Evolutionary conservation across 371 early-diverging fungal genomes (phyloP).

Genomic region (Synchytrium microbalum): DNA sequence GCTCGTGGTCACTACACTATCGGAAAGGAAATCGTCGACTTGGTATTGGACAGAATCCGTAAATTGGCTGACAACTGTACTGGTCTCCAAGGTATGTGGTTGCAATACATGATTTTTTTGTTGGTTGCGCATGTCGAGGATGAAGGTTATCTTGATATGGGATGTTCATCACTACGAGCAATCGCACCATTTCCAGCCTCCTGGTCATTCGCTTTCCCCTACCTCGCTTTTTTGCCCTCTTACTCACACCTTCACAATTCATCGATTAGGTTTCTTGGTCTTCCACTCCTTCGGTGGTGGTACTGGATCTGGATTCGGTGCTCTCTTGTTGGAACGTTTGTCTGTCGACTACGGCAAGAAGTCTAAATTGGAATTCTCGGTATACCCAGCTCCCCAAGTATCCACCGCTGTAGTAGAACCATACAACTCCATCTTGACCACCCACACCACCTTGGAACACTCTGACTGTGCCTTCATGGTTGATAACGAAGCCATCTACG

Average conservation of each 20-base stretch:
- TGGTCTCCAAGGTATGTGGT: slow-evolving; percentile 76
- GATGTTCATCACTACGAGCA: slow-evolving; percentile 34
- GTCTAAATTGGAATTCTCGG: slow-evolving; percentile 97
- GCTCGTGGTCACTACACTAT: slow-evolving; percentile 99
- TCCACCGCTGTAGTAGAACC: slow-evolving; percentile 98
- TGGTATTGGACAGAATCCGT: slow-evolving; percentile 93
- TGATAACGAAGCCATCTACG: slow-evolving; percentile 99
- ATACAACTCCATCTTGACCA: slow-evolving; percentile 96
- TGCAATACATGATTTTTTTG: too few relatives aligned
- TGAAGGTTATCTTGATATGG: slow-evolving; percentile 40
- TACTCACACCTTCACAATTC: too few relatives aligned
- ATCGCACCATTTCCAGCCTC: slow-evolving; percentile 30
- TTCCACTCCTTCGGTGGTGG: slow-evolving; percentile 99
- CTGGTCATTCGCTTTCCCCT: slow-evolving; percentile 38
- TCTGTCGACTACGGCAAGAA: slow-evolving; percentile 98
- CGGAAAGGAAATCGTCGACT: slow-evolving; percentile 97
- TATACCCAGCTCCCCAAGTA: slow-evolving; percentile 98
- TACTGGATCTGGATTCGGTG: slow-evolving; percentile 98
- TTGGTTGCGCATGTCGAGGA: slow-evolving; percentile 33
- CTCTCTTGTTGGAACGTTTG: slow-evolving; percentile 94
- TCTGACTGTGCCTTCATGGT: slow-evolving; percentile 99
- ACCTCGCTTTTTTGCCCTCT: too few relatives aligned
- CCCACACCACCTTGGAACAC: slow-evolving; percentile 97
- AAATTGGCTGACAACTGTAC: slow-evolving; percentile 96
- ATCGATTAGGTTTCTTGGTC: slow-evolving; percentile 64